phyloP scores from a whole-genome alignment of 1,139 yeast genomes.

The Sugiyamaella xylanicola region DNA sequence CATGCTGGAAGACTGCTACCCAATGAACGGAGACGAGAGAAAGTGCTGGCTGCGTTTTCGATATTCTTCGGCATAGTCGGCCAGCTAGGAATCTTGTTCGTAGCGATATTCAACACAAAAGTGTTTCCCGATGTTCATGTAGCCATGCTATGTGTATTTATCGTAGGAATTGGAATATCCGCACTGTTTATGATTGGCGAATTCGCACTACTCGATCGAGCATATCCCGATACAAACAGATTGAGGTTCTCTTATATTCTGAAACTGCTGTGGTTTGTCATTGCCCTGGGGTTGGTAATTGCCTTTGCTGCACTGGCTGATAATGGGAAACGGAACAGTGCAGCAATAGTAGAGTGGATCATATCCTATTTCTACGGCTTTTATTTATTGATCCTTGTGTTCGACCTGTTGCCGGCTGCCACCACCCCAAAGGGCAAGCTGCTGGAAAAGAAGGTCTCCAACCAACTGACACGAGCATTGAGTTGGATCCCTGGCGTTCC shows the following conservation, averaged over 20 bases:
- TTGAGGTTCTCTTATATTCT: conserved; percentile 48
- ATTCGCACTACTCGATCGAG: conserved; percentile 62
- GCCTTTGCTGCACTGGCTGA: conserved; percentile 60
- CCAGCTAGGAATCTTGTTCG: conserved; percentile 75
- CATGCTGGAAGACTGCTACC: conserved; percentile 57
- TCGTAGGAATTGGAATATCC: conserved; percentile 68
- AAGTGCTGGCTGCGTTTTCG: conserved; percentile 52
- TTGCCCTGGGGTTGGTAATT: conserved; percentile 72
- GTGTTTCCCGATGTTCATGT: conserved; percentile 62
- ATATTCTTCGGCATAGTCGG: conserved; percentile 62
- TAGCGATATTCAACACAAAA: conserved; percentile 72
- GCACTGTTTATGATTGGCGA: conserved; percentile 62
- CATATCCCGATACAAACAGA: conserved; percentile 46
- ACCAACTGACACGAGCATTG: conserved; percentile 23
- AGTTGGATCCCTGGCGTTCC: conserved; percentile 32
- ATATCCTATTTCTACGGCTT: conserved; percentile 82
- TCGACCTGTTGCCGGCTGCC: conserved; percentile 63
- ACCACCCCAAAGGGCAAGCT: conserved; percentile 30
- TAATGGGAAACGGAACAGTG: conserved; percentile 49
- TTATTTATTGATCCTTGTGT: conserved; percentile 62
- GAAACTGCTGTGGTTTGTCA: conserved; percentile 65
- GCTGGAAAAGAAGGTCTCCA: conserved; percentile 25
- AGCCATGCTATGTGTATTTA: conserved; percentile 72
- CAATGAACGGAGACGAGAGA: conserved; percentile 52
- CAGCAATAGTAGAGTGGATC: conserved; percentile 76